These are phyloP conservation scores for Botryotinia globosa DNA, from an alignment of 2,329 filamentous ascomycete genomes.

Conservation along the genomic window DNA sequence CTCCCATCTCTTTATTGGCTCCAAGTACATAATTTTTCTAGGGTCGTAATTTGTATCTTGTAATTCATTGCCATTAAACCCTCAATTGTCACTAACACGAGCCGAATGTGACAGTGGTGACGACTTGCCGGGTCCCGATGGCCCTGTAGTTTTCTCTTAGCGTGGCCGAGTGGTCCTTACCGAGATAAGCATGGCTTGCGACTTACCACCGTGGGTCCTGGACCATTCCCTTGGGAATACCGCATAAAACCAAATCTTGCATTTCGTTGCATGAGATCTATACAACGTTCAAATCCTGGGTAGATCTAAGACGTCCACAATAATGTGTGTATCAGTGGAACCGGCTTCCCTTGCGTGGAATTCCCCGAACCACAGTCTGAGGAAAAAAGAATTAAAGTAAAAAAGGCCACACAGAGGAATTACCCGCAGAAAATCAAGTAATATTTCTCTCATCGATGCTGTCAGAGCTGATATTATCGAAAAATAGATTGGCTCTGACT, in stretches of 20 bases:
- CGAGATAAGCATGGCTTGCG: conserved; percentile 13
- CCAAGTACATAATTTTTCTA: not conserved
- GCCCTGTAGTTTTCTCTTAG: conserved; percentile 8
- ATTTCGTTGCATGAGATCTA: conserved; percentile 16
- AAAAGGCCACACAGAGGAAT: conserved; percentile 10
- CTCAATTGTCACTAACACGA: not conserved
- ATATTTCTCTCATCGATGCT: not conserved
- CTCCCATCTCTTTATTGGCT: not conserved
- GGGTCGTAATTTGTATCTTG: not conserved
- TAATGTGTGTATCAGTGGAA: conserved; percentile 13
- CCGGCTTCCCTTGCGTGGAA: conserved; percentile 17
- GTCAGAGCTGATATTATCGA: conserved; percentile 20
- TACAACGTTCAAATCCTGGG: conserved; percentile 1
- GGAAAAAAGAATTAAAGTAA: conserved; percentile 10
- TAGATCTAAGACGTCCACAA: conserved; percentile 18
- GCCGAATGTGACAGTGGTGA: conserved; percentile 13
- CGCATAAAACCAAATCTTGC: conserved; percentile 11
- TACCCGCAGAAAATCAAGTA: conserved; percentile 17
- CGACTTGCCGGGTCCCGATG: conserved; percentile 10
- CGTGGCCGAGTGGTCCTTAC: conserved; percentile 6
- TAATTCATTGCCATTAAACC: not conserved
- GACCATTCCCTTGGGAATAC: conserved; percentile 7
- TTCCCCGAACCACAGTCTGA: conserved; percentile 10
- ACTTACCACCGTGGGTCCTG: conserved; percentile 2
- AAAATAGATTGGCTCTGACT: conserved; percentile 19